phyloP scores from a whole-genome alignment of 2,329 filamentous ascomycete species.

The Beauveria medogensis region DNA sequence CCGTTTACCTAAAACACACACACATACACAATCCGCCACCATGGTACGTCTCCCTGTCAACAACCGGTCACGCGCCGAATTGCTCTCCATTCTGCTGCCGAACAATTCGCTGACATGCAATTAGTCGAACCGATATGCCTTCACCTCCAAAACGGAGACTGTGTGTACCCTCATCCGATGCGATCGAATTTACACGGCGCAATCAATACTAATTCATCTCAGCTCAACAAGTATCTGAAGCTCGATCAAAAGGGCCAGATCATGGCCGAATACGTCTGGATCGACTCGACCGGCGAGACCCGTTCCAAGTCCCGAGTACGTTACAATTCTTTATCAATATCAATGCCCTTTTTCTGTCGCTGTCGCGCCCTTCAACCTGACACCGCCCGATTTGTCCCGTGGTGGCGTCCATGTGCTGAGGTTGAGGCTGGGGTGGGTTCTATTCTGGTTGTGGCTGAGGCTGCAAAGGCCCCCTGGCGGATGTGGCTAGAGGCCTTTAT shows the following conservation, averaged over 20 bases:
- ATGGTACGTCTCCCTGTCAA: constrained; percentile 1
- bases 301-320: constrained; percentile 96
- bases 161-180: constrained; percentile 18
- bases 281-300: constrained; percentile 72
- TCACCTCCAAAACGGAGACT: constrained; percentile 26
- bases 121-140: constrained; percentile 21
- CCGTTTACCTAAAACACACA: neutral
- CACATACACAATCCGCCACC: constrained; percentile 4
- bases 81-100: too few relatives aligned
- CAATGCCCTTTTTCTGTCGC: too few relatives aligned
- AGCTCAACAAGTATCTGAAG: constrained; percentile 88
- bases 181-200: neutral
- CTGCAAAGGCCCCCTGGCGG: too few relatives aligned
- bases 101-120: constrained; percentile 12
- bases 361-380: too few relatives aligned
- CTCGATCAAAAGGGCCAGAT: constrained; percentile 83
- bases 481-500: too few relatives aligned
- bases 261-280: constrained; percentile 97
- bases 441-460: too few relatives aligned
- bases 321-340: constrained; percentile 17
- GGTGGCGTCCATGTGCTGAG: too few relatives aligned
- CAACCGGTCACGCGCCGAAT: neutral
- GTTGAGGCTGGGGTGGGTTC: too few relatives aligned
- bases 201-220: constrained; percentile 17
- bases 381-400: too few relatives aligned